Evolutionary conservation across 2,329 filamentous ascomycete species (phyloP).

Genomic region (Pseudocercospora ulei): DNA sequence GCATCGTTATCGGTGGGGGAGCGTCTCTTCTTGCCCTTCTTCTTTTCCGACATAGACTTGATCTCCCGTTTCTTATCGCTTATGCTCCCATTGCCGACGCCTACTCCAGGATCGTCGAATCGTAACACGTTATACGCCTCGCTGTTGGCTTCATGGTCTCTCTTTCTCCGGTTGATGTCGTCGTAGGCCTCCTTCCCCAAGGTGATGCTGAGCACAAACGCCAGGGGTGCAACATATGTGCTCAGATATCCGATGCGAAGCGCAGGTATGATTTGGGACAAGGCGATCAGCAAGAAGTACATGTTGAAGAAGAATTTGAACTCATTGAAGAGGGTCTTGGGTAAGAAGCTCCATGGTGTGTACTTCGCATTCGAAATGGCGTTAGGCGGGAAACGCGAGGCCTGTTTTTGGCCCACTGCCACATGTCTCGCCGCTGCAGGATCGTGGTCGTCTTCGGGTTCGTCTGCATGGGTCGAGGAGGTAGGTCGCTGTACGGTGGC

Average conservation of each 20-base stretch:
- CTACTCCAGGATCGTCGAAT: slow-evolving; percentile 51
- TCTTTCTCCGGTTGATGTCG: slow-evolving; percentile 72
- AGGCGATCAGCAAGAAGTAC: slow-evolving; percentile 89
- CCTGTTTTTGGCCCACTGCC: slow-evolving; percentile 62
- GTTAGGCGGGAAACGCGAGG: slow-evolving; percentile 74
- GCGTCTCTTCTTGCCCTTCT: slow-evolving; percentile 29
- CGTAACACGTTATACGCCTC: slow-evolving; percentile 72
- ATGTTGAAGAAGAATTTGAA: slow-evolving; percentile 99
- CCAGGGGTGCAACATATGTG: slow-evolving; percentile 85
- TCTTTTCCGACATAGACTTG: slow-evolving; percentile 29
- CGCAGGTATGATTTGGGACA: slow-evolving; percentile 84
- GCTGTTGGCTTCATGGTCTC: slow-evolving; percentile 89
- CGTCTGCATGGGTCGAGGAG: slow-evolving; percentile 29
- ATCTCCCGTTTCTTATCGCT: slow-evolving; percentile 30
- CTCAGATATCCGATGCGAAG: slow-evolving; percentile 88
- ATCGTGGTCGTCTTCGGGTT: slow-evolving; percentile 42
- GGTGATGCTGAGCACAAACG: slow-evolving; percentile 83
- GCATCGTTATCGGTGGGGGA: slow-evolving; percentile 31
- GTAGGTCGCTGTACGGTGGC: slow-evolving; percentile 27
- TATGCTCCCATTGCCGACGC: slow-evolving; percentile 20
- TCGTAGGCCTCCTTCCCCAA: slow-evolving; percentile 93
- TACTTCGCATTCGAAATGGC: slow-evolving; percentile 96
- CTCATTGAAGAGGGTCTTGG: slow-evolving; percentile 91
- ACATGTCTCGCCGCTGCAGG: slow-evolving; percentile 64
- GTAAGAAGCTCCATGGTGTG: slow-evolving; percentile 86